Percentiles rank a stretch among this genome's conserved stretches.
phyloP scores from a whole-genome alignment of 2,329 filamentous ascomycete species.

The Bisporella sp. region DNA sequence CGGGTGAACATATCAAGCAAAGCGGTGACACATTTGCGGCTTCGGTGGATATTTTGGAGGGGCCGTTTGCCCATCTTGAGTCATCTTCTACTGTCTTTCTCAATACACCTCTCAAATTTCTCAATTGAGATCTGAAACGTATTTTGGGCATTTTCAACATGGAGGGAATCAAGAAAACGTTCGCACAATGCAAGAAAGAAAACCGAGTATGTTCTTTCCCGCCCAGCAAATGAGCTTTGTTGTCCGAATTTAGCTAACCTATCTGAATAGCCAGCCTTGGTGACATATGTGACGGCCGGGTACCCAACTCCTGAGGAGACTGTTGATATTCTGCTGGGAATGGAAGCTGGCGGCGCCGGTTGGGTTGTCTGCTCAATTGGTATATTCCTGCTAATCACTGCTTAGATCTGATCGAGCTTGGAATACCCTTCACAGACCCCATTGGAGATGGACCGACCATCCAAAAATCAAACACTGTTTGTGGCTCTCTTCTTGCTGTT shows the following conservation, averaged over 20 bases:
- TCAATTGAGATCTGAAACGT: not conserved
- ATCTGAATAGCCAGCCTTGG: constrained; percentile 51
- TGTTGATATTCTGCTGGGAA: constrained; percentile 73
- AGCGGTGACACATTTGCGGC: not conserved
- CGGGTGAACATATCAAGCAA: too few relatives aligned
- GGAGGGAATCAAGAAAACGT: constrained; percentile 47
- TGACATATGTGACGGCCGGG: constrained; percentile 94
- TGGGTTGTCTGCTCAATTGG: constrained; percentile 22
- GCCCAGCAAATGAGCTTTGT: constrained; percentile 1
- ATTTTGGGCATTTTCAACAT: constrained; percentile 12
- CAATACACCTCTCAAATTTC: not conserved
- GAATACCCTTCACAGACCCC: constrained; percentile 93
- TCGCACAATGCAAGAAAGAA: constrained; percentile 49
- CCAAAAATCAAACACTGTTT: constrained; percentile 84
- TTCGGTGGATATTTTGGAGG: not conserved
- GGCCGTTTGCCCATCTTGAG: not conserved
- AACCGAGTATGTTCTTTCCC: constrained; percentile 27
- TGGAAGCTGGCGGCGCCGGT: constrained; percentile 92
- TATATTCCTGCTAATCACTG: constrained; percentile 2
- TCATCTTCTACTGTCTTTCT: not conserved
- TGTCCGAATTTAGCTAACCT: constrained; percentile 5
- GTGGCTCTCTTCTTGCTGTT: constrained; percentile 13
- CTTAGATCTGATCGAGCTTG: constrained; percentile 87
- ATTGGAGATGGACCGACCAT: constrained; percentile 98
- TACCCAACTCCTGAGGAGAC: constrained; percentile 80